A percentile compares a stretch with the other conserved stretches of the same genome.
Conservation (phyloP, 2,329 filamentous ascomycete species). For the Verticillium alfalfae region DNA sequence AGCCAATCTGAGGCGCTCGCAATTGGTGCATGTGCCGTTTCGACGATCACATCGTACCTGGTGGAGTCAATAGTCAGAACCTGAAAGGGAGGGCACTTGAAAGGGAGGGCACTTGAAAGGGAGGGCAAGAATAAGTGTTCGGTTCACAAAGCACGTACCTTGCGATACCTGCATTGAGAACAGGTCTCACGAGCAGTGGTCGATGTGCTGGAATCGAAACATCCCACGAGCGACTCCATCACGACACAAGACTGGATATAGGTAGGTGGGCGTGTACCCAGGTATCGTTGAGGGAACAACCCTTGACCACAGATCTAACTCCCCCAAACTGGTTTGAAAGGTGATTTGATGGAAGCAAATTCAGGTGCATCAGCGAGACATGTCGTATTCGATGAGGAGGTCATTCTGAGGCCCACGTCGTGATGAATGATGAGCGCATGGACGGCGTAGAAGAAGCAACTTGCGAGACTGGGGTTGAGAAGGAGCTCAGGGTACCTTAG, state of each 20-base stretch:
- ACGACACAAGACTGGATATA: background rate
- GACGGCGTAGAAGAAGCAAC: no score
- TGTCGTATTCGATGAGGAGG: background rate
- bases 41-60: conserved; percentile 23
- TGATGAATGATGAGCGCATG: background rate
- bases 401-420: background rate
- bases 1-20: conserved; percentile 23
- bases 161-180: conserved; percentile 16
- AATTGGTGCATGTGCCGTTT: conserved; percentile 22
- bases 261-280: background rate
- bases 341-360: no score
- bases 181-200: conserved; percentile 14
- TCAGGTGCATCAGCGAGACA: no score
- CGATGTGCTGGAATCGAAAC: conserved; percentile 9
- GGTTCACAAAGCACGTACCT: conserved; percentile 1
- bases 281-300: no score
- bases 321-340: no score
- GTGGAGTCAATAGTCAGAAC: no score
- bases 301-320: no score
- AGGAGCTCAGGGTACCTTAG: background rate
- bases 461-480: background rate
- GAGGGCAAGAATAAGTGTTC: no score
- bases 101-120: no score
- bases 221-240: conserved; percentile 13
- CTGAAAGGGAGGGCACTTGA: no score